Percentiles rank a stretch among this genome's conserved stretches.
These are phyloP conservation scores for Ophiocordyceps australis DNA, from an alignment of 2,329 filamentous ascomycete genomes.

Conservation along the genomic window DNA sequence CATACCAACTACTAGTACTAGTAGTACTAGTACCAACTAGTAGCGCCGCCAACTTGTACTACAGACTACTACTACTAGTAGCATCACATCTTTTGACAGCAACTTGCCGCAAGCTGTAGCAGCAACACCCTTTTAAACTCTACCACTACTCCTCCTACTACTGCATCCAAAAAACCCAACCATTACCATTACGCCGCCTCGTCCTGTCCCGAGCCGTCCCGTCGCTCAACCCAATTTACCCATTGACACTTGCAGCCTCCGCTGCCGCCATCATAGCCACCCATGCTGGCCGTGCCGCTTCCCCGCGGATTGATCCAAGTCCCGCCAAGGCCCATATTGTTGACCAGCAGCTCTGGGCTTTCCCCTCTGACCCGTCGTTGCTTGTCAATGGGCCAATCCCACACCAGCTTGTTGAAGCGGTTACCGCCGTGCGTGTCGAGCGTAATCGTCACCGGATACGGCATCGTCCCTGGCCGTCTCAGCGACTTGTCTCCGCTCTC, in stretches of 20 bases:
- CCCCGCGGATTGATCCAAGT: slow-evolving; percentile 31
- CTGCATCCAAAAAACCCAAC: no score
- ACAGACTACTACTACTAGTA: no score
- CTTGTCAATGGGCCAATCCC: slow-evolving; percentile 30
- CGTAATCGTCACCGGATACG: slow-evolving; percentile 42
- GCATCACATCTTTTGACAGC: no score
- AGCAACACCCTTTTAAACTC: no score
- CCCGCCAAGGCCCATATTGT: slow-evolving; percentile 31
- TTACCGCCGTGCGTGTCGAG: slow-evolving; percentile 46
- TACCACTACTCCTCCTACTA: no score
- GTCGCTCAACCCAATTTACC: slow-evolving; percentile 37
- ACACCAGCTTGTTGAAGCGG: slow-evolving; percentile 30
- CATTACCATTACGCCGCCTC: no score
- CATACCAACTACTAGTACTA: no score
- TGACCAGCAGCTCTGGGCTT: slow-evolving; percentile 24
- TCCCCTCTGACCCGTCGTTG: slow-evolving; percentile 23
- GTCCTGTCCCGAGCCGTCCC: no score
- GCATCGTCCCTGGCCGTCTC: slow-evolving; percentile 37
- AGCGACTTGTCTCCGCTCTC: slow-evolving; percentile 10
- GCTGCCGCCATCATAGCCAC: slow-evolving; percentile 44
- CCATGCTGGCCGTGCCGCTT: slow-evolving; percentile 24
- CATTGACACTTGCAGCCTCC: slow-evolving; percentile 45
- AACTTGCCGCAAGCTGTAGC: no score
- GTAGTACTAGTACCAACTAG: no score
- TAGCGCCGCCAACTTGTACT: no score